phyloP scores from a whole-genome alignment of 768 basidiomycete species.

The Collybiopsis confluens region DNA sequence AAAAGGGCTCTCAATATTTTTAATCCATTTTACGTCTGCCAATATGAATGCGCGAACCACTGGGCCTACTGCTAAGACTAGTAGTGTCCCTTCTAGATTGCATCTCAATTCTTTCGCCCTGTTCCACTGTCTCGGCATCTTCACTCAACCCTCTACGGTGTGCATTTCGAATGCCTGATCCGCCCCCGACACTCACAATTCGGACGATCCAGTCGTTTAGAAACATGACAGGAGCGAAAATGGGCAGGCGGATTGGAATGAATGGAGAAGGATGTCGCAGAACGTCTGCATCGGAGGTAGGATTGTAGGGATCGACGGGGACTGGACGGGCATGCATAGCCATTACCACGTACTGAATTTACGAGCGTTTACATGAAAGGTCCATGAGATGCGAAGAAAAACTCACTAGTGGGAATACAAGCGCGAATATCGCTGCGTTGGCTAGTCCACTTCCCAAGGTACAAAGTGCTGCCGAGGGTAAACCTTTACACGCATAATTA shows the following conservation, averaged over 20 bases:
- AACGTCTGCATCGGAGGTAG: conserved; percentile 36
- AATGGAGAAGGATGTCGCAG: conserved; percentile 71
- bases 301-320: conserved; percentile 74
- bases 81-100: conserved; percentile 16
- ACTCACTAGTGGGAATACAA: conserved; percentile 75
- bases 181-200: conserved; percentile 53
- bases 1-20: conserved; percentile 9
- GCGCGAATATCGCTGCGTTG: conserved; percentile 79
- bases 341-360: conserved; percentile 74
- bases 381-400: not conserved
- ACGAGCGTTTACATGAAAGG: not conserved
- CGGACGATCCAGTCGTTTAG: conserved; percentile 69
- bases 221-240: conserved; percentile 71
- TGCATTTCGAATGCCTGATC: conserved; percentile 9
- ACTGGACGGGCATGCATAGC: conserved; percentile 74
- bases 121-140: conserved; percentile 56
- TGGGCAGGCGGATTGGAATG: conserved; percentile 74
- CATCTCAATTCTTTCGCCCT: conserved; percentile 36
- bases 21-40: conserved; percentile 48
- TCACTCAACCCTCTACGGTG: conserved; percentile 37
- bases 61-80: conserved; percentile 14
- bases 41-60: conserved; percentile 30
- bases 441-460: conserved; percentile 70
- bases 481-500: conserved; percentile 33
- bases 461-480: conserved; percentile 71